A percentile compares a stretch with the other conserved stretches of the same genome.
Evolutionary conservation across 192 early-diverging fungal species (phyloP).

Genomic region (Backusella tarrabulga): DNA sequence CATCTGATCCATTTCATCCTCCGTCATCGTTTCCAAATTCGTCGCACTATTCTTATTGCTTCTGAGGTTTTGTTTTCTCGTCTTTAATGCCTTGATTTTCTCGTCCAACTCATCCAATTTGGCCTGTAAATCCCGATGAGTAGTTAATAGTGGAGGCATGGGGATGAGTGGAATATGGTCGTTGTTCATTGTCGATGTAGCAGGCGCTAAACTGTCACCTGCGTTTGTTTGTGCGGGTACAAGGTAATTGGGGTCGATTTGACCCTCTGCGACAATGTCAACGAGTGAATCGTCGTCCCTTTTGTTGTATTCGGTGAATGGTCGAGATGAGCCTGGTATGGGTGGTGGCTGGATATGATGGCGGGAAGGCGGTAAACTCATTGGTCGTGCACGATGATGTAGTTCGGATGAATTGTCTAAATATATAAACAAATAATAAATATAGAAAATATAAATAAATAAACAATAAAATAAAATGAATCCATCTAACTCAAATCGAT

Average conservation of each 20-base stretch:
- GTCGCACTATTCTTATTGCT: background rate
- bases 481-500: background rate
- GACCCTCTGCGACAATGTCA: slow-evolving; percentile 47
- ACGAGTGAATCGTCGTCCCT: slow-evolving; percentile 4
- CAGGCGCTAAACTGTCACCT: slow-evolving; percentile 41
- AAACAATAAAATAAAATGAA: background rate
- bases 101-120: slow-evolving; percentile 43
- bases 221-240: slow-evolving; percentile 51
- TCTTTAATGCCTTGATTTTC: slow-evolving; percentile 31
- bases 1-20: slow-evolving; percentile 43
- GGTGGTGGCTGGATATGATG: background rate
- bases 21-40: slow-evolving; percentile 19
- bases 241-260: slow-evolving; percentile 54
- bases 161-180: slow-evolving; percentile 65
- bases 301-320: slow-evolving; percentile 10
- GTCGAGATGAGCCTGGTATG: background rate
- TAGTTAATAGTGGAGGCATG: slow-evolving; percentile 50
- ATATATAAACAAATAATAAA: background rate
- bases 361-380: slow-evolving; percentile 10
- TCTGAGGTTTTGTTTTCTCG: slow-evolving; percentile 12
- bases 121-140: slow-evolving; percentile 44
- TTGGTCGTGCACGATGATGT: slow-evolving; percentile 1
- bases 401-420: slow-evolving; percentile 17
- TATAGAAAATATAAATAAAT: background rate
- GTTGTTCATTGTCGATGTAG: slow-evolving; percentile 31